These are phyloP conservation scores for Cajanus cajan DNA, from an alignment of 306 rosid genomes.

Conservation along the genomic window DNA sequence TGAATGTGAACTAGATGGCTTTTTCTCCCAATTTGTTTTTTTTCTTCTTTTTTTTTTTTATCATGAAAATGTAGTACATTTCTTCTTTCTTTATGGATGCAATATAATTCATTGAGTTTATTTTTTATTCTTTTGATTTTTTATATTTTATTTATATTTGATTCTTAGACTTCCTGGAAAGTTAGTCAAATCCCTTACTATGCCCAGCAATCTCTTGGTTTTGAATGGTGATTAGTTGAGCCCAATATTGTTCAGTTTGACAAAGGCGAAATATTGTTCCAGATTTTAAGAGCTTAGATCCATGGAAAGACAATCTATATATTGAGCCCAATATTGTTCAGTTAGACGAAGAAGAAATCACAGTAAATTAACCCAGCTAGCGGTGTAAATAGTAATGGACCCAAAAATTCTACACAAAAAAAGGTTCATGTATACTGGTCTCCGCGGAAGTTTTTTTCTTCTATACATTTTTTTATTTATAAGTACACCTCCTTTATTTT, in stretches of 20 bases:
- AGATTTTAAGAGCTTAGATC: not conserved
- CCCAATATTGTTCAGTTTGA: too few relatives aligned
- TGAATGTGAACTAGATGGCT: not conserved
- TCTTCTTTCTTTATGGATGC: not conserved
- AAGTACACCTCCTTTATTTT: too few relatives aligned
- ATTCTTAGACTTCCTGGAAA: too few relatives aligned
- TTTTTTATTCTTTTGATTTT: not conserved
- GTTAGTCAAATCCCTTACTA: not conserved
- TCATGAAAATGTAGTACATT: not conserved
- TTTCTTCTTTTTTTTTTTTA: not conserved
- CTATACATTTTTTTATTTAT: too few relatives aligned
- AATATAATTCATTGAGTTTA: not conserved
- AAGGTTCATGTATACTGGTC: too few relatives aligned
- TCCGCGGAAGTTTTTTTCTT: too few relatives aligned
- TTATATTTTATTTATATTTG: too few relatives aligned
- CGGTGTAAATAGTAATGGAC: too few relatives aligned
- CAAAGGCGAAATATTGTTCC: too few relatives aligned
- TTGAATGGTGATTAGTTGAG: not conserved
- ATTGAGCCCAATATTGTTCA: not conserved
- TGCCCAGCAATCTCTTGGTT: not conserved
- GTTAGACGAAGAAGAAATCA: not conserved
- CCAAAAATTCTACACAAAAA: too few relatives aligned
- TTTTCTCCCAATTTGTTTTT: not conserved
- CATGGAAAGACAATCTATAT: not conserved
- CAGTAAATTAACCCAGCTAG: too few relatives aligned